phyloP scores from a whole-genome alignment of 345 rosid species.

The Iberis pinnata region DNA sequence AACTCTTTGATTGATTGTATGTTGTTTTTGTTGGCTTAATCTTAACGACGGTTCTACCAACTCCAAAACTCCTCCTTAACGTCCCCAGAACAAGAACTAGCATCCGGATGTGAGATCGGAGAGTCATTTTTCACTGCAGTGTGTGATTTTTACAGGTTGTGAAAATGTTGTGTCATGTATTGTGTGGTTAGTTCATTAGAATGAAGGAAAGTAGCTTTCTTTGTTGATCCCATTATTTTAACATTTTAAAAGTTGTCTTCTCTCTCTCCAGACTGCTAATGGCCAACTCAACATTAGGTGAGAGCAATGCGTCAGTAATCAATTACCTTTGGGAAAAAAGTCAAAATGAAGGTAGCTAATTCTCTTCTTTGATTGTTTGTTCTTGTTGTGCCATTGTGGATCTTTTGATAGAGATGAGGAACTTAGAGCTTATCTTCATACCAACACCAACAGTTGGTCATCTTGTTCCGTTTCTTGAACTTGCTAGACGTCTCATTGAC shows the following conservation, averaged over 20 bases:
- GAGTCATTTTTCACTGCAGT: too few relatives aligned
- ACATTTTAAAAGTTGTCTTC: neutral
- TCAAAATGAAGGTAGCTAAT: constrained; percentile 8
- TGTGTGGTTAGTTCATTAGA: neutral
- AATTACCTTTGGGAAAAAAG: constrained; percentile 1
- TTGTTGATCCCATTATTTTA: constrained; percentile 17
- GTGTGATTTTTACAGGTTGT: too few relatives aligned
- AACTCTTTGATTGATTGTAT: constrained; percentile 7
- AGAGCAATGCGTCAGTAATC: neutral
- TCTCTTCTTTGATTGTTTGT: neutral
- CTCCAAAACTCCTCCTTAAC: neutral
- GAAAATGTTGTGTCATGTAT: neutral
- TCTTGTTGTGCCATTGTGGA: neutral
- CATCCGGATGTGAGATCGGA: too few relatives aligned
- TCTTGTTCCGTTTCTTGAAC: constrained; percentile 40
- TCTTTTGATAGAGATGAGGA: constrained; percentile 13
- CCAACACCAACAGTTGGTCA: constrained; percentile 38
- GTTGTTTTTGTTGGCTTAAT: neutral
- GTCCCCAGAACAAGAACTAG: too few relatives aligned
- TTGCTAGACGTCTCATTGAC: constrained; percentile 38
- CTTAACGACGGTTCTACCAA: neutral
- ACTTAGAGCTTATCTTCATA: constrained; percentile 27
- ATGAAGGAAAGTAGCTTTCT: constrained; percentile 10
- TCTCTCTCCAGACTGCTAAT: constrained; percentile 10
- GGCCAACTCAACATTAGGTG: constrained; percentile 21